Evolutionary conservation across 148 eudicot species (phyloP).

Genomic region (Spergularia bocconei): DNA sequence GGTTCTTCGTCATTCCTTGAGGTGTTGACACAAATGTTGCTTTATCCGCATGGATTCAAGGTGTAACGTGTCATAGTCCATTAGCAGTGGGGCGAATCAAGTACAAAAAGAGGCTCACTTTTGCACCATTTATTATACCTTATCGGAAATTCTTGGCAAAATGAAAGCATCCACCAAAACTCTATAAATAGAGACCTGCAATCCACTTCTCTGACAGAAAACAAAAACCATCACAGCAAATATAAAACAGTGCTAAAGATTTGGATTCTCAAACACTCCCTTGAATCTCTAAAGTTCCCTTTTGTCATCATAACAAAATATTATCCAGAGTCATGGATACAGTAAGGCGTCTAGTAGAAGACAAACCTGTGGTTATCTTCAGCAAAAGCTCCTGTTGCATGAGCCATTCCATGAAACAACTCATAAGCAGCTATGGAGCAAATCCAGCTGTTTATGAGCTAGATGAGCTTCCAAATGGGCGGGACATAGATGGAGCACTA

Average conservation of each 20-base stretch:
- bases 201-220: slow-evolving; percentile 1
- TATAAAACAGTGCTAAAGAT: neutral
- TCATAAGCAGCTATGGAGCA: slow-evolving; percentile 37
- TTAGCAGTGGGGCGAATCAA: slow-evolving; percentile 18
- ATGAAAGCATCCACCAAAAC: slow-evolving; percentile 17
- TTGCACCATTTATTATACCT: slow-evolving; percentile 18
- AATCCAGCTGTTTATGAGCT: slow-evolving; percentile 40
- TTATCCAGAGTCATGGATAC: slow-evolving; percentile 25
- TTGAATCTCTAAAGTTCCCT: neutral
- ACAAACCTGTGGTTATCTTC: slow-evolving; percentile 36
- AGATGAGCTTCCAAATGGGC: slow-evolving; percentile 38
- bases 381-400: slow-evolving; percentile 41
- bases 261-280: neutral
- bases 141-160: slow-evolving; percentile 1
- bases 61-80: slow-evolving; percentile 20
- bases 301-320: neutral
- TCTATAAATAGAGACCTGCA: slow-evolving; percentile 29
- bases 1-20: neutral
- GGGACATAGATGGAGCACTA: slow-evolving; percentile 40
- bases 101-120: slow-evolving; percentile 5
- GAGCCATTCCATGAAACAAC: slow-evolving; percentile 40
- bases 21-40: slow-evolving; percentile 14
- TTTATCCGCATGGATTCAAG: slow-evolving; percentile 21
- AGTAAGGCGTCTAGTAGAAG: slow-evolving; percentile 32
- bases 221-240: slow-evolving; percentile 6